Evolutionary conservation across 1,284 basidiomycete genomes (phyloP), one percentile per base, ranked within the genome.

Genomic region (Cronartium quercuum): DNA sequence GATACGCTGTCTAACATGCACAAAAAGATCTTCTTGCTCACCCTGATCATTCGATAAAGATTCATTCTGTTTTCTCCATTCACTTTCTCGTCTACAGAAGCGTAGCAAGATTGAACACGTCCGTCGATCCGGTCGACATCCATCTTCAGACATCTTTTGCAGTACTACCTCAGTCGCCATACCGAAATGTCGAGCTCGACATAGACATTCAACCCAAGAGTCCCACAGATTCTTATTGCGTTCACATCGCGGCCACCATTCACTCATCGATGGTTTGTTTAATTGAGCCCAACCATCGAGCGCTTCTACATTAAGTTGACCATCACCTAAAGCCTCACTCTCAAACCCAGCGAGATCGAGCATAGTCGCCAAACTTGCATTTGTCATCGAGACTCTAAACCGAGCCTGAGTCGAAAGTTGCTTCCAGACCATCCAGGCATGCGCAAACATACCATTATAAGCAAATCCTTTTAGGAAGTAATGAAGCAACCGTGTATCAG

Each of bases 391-490:
- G 37, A 70, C 68, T 35, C 76, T 41, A 15, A 66, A 67, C 12
- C 21, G 29, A 10, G 21, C 57, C 41, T 62, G 65, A 15, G 76
- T 85, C 84, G 38, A 86, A 84, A 35, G 88, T 77, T 86, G 85
- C 77, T 92, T 88, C 92, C 93, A 97, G 12, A 96, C 86, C 38
- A 88, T 85, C 78, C 88, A 87, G 7, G 90, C 89, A 76, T 90
- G 88, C 0, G 83, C 83, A 76, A 88, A 89, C 71, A 87, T 88
- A 2, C 88, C 88, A 3, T 88, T 85, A 29, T 88, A 88, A 78
- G 90, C 88, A 82, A 96, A 97, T 1, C 91, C 89, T 81, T 91
- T 88, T 90, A 97, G 92, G 75, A 97, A 84, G 78, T 91, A 87
- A 80, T 94, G 95, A 85, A 90, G 88, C n/a, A 94, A 84, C 0